Base-by-base conservation (phyloP, 148 eudicot species). In the Cornus suecica region DNA sequence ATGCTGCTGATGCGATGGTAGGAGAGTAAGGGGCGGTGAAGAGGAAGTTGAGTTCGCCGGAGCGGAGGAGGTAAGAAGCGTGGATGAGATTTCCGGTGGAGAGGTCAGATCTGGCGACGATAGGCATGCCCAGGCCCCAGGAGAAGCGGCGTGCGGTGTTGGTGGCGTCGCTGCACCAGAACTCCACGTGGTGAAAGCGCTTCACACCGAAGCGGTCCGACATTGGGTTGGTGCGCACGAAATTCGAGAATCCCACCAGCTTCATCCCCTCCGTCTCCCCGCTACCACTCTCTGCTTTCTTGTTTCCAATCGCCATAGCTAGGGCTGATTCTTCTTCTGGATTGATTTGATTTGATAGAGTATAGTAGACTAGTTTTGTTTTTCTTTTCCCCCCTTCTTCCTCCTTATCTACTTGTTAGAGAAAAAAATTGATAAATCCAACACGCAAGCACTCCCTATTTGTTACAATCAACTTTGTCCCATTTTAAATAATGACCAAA, bases 11-110 rank as follows among this genome's bases (percentile, higher is more conserved):
- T 8, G 90, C 62, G 31, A 86, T 72, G 24, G 94, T 5, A 1
- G 92, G 85, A 1, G 99, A 92, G 81, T 95, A 95, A 15, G 97
- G 88, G 20, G 99, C 94, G 26, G 97, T 84, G 87, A 95, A 92
- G 51, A 95, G 82, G 84, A 92, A 87, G 10, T 20, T 10, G 66
- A 95, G 89, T 1, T 86, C 51, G 37, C 90, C 92, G 61, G 94
- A 87, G 27, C 84, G 88, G 65, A 94, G 82, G 28, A 95, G 87
- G 66, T 92, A 92, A 64, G 99, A 95, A 42, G 97, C 94, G 70
- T 91, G 94, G 56, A 78, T 80, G 27, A 74, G 71, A 84, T 92
- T 92, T 0, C 90, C 97, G 51, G 97, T 92, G 58, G 92, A 88
- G 42, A 92, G 90, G 76, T 92, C 97, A 18, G 97, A 92, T 76